Conservation (phyloP, 2,329 filamentous ascomycete genomes). For the Blumeriella jaapii region DNA sequence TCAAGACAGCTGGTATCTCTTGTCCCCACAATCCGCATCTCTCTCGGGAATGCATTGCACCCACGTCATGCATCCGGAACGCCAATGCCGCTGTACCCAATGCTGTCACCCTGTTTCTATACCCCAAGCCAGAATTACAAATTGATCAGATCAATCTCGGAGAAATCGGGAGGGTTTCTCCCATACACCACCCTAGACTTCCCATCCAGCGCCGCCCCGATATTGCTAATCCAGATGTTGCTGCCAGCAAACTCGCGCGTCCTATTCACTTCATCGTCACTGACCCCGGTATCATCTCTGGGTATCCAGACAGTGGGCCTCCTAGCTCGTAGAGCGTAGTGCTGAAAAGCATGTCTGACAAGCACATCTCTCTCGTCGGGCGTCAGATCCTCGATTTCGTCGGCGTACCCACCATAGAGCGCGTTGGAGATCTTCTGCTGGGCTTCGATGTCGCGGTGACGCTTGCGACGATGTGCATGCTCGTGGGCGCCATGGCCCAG, state of each 20-base stretch:
- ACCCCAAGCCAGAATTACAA: too few species aligned
- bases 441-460: constrained; percentile 54
- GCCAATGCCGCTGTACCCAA: constrained; percentile 11
- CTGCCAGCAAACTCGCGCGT: constrained; percentile 49
- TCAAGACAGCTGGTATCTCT: constrained; percentile 2
- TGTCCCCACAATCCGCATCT: too few species aligned
- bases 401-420: constrained; percentile 76
- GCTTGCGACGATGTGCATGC: constrained; percentile 24
- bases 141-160: constrained; percentile 75
- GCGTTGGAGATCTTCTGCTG: constrained; percentile 65
- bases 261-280: constrained; percentile 77
- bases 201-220: constrained; percentile 77
- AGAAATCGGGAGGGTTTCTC: constrained; percentile 79
- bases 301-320: constrained; percentile 92
- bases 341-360: constrained; percentile 80
- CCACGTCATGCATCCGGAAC: not conserved
- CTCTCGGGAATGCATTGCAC: constrained; percentile 4
- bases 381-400: constrained; percentile 89
- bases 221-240: constrained; percentile 85
- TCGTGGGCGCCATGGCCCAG: constrained; percentile 30
- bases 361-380: constrained; percentile 80
- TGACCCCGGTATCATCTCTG: constrained; percentile 77
- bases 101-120: not conserved
- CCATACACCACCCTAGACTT: constrained; percentile 76
- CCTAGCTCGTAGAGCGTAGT: constrained; percentile 72